These are phyloP conservation scores for Suillus decipiens DNA, from an alignment of 768 basidiomycete species.

Conservation along the genomic window DNA sequence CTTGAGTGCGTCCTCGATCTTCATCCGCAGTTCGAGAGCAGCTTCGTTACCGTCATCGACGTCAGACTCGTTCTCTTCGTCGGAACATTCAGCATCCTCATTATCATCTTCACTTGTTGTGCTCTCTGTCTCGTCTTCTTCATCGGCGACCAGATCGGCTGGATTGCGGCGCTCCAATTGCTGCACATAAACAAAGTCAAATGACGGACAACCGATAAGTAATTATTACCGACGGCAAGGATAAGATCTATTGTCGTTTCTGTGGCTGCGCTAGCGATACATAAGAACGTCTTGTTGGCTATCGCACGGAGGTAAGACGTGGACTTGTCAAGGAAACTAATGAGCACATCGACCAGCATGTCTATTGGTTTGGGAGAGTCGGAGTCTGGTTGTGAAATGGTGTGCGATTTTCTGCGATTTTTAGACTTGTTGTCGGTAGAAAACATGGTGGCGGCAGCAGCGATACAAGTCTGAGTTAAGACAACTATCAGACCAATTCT, in stretches of 20 bases:
- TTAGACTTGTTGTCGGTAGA: conserved; percentile 37
- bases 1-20: conserved; percentile 64
- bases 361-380: conserved; percentile 68
- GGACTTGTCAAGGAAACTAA: conserved; percentile 85
- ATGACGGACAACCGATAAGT: conserved; percentile 11
- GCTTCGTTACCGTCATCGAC: conserved; percentile 52
- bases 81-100: conserved; percentile 35
- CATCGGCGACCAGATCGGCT: conserved; percentile 45
- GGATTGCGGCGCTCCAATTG: conserved; percentile 82
- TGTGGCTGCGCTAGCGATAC: conserved; percentile 65
- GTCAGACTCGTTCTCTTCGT: conserved; percentile 39
- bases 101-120: conserved; percentile 39
- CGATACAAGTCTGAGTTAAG: conserved; percentile 54
- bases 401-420: conserved; percentile 41
- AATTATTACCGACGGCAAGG: conserved; percentile 59
- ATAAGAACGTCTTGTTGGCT: conserved; percentile 77
- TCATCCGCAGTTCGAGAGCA: conserved; percentile 56
- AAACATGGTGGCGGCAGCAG: conserved; percentile 60
- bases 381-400: conserved; percentile 30
- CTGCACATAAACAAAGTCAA: conserved; percentile 39
- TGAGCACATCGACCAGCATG: conserved; percentile 83
- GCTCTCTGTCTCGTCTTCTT: conserved; percentile 46
- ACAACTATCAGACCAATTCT: background rate
- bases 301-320: conserved; percentile 79
- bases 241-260: conserved; percentile 79